Evolutionary conservation across 495 filamentous ascomycete genomes (phyloP).

Genomic region (Podospora bellae-mahoneyi): DNA sequence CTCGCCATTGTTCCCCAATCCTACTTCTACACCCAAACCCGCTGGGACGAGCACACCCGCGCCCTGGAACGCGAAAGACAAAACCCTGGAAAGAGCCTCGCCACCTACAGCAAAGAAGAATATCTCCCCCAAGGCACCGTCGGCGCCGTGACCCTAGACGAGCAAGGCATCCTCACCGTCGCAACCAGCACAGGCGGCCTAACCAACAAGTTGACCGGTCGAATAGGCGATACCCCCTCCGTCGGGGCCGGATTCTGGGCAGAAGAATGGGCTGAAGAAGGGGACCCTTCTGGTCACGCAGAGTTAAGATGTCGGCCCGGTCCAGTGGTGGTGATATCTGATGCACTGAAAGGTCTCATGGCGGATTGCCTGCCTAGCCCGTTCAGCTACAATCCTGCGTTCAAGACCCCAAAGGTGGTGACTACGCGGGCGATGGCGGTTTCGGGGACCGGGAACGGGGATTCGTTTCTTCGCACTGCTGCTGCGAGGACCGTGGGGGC

Average conservation of each 20-base stretch:
- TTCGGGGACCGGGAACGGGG: constrained; percentile 86
- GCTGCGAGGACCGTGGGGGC: constrained; percentile 70
- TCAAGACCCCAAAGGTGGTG: neutral
- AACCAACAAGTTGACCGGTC: constrained; percentile 82
- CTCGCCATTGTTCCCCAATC: constrained; percentile 60
- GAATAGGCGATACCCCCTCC: constrained; percentile 85
- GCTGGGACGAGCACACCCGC: constrained; percentile 79
- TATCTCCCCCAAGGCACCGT: constrained; percentile 81
- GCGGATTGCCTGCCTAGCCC: constrained; percentile 54
- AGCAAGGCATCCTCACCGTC: constrained; percentile 64
- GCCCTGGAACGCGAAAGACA: constrained; percentile 56
- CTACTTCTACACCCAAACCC: constrained; percentile 74
- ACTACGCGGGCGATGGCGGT: constrained; percentile 61
- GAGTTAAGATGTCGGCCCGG: constrained; percentile 35
- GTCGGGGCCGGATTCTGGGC: constrained; percentile 89
- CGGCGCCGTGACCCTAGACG: constrained; percentile 75
- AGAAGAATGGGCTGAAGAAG: constrained; percentile 65
- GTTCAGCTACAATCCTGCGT: constrained; percentile 34
- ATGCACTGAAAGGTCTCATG: constrained; percentile 38
- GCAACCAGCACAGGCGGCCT: constrained; percentile 86
- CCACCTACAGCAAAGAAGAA: constrained; percentile 49
- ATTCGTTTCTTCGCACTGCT: constrained; percentile 75
- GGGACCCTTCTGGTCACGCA: constrained; percentile 14
- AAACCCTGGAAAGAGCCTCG: constrained; percentile 22
- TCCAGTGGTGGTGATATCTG: constrained; percentile 41